Conservation (phyloP, 2,329 filamentous ascomycete species). For the Colletotrichum magnum region DNA sequence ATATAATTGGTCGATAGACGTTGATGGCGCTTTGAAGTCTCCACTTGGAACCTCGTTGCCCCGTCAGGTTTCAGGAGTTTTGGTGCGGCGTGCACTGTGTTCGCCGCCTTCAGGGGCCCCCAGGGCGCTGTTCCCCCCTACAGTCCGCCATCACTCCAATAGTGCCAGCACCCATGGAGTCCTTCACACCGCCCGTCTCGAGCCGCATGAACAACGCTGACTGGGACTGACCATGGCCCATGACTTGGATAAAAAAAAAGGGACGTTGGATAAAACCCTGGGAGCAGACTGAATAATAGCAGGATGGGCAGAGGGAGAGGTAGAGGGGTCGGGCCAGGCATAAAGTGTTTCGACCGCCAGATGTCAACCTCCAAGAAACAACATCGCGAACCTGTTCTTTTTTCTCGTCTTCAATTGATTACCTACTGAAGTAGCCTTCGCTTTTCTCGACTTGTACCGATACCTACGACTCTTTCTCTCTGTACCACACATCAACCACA, state of each 20-base stretch:
- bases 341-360: conserved; percentile 39
- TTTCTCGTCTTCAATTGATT: conserved; percentile 9
- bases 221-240: conserved; percentile 38
- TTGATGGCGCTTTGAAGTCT: not conserved
- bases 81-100: conserved; percentile 22
- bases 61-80: conserved; percentile 49
- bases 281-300: conserved; percentile 4
- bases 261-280: conserved; percentile 10
- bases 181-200: conserved; percentile 26
- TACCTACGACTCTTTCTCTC: not conserved
- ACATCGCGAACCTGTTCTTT: conserved; percentile 10
- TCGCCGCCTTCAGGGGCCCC: not conserved
- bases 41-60: conserved; percentile 45
- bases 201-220: conserved; percentile 37
- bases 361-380: conserved; percentile 36
- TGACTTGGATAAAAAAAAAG: conserved; percentile 29
- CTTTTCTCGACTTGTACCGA: not conserved
- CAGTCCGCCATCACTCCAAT: not conserved
- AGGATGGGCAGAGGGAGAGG: conserved; percentile 1
- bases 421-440: not conserved
- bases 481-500: not conserved
- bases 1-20: conserved; percentile 6
- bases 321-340: conserved; percentile 9
- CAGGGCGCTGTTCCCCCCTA: too few species aligned
- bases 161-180: not conserved